Conservation (phyloP, 2,329 filamentous ascomycete species). For the Cordyceps fumosorosea region DNA sequence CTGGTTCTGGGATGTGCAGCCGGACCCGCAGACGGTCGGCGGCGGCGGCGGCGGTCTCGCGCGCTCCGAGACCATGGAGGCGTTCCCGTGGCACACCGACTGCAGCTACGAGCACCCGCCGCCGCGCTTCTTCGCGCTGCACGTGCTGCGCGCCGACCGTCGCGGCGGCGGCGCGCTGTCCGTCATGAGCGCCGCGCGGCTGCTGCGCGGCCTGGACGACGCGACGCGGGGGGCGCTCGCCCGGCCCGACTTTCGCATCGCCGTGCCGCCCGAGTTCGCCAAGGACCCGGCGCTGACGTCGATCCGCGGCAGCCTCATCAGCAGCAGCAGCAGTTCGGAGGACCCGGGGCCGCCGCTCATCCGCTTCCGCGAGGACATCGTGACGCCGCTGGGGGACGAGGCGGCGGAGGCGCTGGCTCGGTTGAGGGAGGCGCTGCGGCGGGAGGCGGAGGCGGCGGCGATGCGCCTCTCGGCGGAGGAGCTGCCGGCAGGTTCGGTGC, state of each 20-base stretch:
- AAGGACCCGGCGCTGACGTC: constrained; percentile 18
- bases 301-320: constrained; percentile 20
- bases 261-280: constrained; percentile 29
- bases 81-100: constrained; percentile 39
- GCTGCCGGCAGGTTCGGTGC: constrained; percentile 22
- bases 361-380: constrained; percentile 27
- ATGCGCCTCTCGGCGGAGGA: constrained; percentile 22
- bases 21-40: constrained; percentile 22
- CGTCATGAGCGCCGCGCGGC: constrained; percentile 26
- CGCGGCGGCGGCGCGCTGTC: constrained; percentile 35
- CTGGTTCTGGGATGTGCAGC: constrained; percentile 40
- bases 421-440: constrained; percentile 18
- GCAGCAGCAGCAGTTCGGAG: constrained; percentile 9
- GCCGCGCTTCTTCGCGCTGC: constrained; percentile 34
- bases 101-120: constrained; percentile 34
- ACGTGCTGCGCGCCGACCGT: constrained; percentile 34
- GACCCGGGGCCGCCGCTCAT: constrained; percentile 16
- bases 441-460: constrained; percentile 11
- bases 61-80: constrained; percentile 34
- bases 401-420: constrained; percentile 21
- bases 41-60: no score
- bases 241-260: constrained; percentile 26
- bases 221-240: constrained; percentile 19
- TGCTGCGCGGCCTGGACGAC: constrained; percentile 23
- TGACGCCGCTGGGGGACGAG: constrained; percentile 21